Evolutionary conservation across 2,329 filamentous ascomycete genomes (phyloP).

Genomic region (Cercospora janseana): DNA sequence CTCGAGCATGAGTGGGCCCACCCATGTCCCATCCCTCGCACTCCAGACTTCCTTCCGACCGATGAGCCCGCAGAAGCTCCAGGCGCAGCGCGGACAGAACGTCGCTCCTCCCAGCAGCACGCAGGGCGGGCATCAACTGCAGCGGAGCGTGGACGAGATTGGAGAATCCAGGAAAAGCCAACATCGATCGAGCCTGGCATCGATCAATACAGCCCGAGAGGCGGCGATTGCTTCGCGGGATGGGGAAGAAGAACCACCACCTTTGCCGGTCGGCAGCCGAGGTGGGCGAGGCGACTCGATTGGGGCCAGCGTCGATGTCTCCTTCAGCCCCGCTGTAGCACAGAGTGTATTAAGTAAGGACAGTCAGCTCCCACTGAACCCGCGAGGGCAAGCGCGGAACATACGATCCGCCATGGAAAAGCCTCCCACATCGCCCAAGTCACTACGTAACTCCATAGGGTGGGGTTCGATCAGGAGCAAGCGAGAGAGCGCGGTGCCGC

Average conservation of each 20-base stretch:
- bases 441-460: slow-evolving; percentile 32
- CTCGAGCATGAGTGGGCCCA: slow-evolving; percentile 62
- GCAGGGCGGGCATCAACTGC: slow-evolving; percentile 12
- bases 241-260: slow-evolving; percentile 42
- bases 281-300: slow-evolving; percentile 62
- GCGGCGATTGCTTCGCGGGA: slow-evolving; percentile 40
- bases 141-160: slow-evolving; percentile 23
- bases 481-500: slow-evolving; percentile 19
- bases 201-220: slow-evolving; percentile 49
- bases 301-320: slow-evolving; percentile 44
- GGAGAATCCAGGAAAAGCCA: slow-evolving; percentile 23
- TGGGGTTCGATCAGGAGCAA: slow-evolving; percentile 27
- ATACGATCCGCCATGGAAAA: no score
- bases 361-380: slow-evolving; percentile 68
- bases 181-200: slow-evolving; percentile 58
- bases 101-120: slow-evolving; percentile 22
- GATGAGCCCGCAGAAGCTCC: slow-evolving; percentile 93
- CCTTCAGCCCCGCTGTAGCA: slow-evolving; percentile 10
- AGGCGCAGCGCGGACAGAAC: slow-evolving; percentile 73
- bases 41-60: slow-evolving; percentile 92
- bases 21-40: slow-evolving; percentile 84
- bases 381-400: slow-evolving; percentile 14
- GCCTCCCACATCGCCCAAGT: slow-evolving; percentile 33
- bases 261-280: slow-evolving; percentile 62
- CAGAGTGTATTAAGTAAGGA: slow-evolving; percentile 66